Base-by-base conservation (phyloP, 164 flowering plant species). In the Vitis riparia region DNA sequence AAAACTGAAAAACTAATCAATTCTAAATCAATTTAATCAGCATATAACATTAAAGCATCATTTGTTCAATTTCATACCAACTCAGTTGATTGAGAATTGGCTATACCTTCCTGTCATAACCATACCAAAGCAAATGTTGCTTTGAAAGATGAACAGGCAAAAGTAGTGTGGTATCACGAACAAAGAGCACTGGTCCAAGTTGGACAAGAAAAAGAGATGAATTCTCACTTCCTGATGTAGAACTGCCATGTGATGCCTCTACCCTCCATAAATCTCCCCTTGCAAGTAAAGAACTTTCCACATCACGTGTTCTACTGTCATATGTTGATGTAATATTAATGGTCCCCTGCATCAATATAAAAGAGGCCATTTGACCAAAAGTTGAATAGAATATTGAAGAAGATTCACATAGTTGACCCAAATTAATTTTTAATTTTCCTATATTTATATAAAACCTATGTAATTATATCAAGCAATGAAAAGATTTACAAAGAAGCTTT, bases 91-190 rank as follows among this genome's bases (percentile, higher is more conserved):
- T 2, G 49, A 48, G 27, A 52, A 19, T 12, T 53, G 12, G 9
- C 29, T 75, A 60, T 85, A 94, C 99, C 99, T 95, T 93, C 61
- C 96, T 76, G 71, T 95, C 97, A 84, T 91, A 95, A 10, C 99
- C 99, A 84, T 95, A 95, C 99, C 99, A 95, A 81, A 95, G 94
- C 84, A 95, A 82, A 73, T 95, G 98, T 71, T 93, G 97, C 83
- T 93, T 95, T 74, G 99, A 95, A 75, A 91, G 75, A 83, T 92
- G 99, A 71, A 95, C 82, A 30, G 99, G 97, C 76, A 95, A 74
- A 74, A 95, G 96, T 68, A 95, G 88, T n/a, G 97, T 95, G 47
- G 93, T 70, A 79, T 90, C 96, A 62, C 98, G 99, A 59, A 93
- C 87, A 85, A 92, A 91, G 51, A 95, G 86, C 37, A 95, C 78